Base-by-base conservation (phyloP, 2,329 filamentous ascomycete genomes). In the Cercospora nicotianae region DNA sequence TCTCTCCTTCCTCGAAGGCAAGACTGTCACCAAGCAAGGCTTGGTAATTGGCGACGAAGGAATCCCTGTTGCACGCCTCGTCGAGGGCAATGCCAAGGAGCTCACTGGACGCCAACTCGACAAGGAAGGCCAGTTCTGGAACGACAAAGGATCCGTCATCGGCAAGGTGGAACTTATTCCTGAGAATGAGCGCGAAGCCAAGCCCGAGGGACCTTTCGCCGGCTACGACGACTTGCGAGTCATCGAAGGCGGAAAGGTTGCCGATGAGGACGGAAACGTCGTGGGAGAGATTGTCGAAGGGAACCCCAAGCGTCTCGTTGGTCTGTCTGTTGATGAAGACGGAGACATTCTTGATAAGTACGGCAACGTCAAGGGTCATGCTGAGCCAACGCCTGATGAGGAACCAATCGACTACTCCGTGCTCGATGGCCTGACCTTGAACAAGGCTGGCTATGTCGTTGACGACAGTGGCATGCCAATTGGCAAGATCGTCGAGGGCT, bases 281-380 rank as follows among this genome's bases (percentile, higher is more conserved):
- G 82, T 84, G 26, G 87, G 87, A 58, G 76, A 80, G 58, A 81
- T 88, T 42, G 80, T 85, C 16, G 85, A 87, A 72, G 86, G 86
- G 48, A 73, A 73, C 64, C 79, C 85, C 28, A 93, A 92, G 84
- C 83, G 84, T 61, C 86, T 96, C 1, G 87, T 89, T 51, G 92
- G 92, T 13, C 89, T 91, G 58, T 75, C 83, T 9, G 92, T 95
- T 16, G 92, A 96, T 67, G 90, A 92, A 70, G 92, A 95, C 71
- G 92, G 92, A 53, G 92, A 95, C 66, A 89, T 96, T 42, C 83
- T 91, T 64, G 92, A 95, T 82, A 89, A 89, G 78, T 93, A 85
- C 71, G 87, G 87, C 72, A 89, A 88, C 71, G 84, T 87, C 63
- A 84, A 89, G 75, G 87, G 86, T 16, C 70, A 72, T 57, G 72